Conservation (phyloP, 768 basidiomycete genomes). For the Myochromella boudieri region DNA sequence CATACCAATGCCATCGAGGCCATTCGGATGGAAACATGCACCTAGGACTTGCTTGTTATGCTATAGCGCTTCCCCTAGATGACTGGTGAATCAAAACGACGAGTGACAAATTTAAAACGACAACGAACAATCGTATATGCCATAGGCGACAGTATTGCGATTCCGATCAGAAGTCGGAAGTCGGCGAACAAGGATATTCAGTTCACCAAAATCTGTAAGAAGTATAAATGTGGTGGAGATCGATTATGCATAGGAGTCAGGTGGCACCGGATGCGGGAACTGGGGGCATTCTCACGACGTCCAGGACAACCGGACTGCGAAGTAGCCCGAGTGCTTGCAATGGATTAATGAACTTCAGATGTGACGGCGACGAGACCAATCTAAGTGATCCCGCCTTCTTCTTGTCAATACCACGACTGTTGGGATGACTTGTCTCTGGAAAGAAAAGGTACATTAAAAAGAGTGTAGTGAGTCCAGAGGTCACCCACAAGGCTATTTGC, state of each 20-base stretch:
- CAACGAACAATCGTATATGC: conserved; percentile 63
- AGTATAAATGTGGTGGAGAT: conserved; percentile 29
- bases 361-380: too few relatives aligned
- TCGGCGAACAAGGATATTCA: conserved; percentile 6
- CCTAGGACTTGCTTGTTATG: conserved; percentile 60
- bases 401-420: conserved; percentile 54
- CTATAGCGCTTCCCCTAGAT: conserved; percentile 56
- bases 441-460: conserved; percentile 42
- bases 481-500: conserved; percentile 46
- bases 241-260: conserved; percentile 17
- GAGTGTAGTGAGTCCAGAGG: conserved; percentile 38
- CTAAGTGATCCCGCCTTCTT: conserved; percentile 18
- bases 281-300: conserved; percentile 41
- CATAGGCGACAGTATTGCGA: conserved; percentile 56
- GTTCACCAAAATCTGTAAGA: conserved; percentile 44
- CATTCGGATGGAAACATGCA: conserved; percentile 58
- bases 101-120: background rate
- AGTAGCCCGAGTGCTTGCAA: conserved; percentile 49
- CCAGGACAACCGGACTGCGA: conserved; percentile 57
- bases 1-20: conserved; percentile 59
- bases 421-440: conserved; percentile 72
- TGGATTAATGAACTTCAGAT: conserved; percentile 69
- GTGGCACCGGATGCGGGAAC: background rate
- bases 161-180: conserved; percentile 26
- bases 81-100: background rate